These are phyloP conservation scores for Tuber indicum DNA, from an alignment of 495 filamentous ascomycete genomes.

Conservation along the genomic window DNA sequence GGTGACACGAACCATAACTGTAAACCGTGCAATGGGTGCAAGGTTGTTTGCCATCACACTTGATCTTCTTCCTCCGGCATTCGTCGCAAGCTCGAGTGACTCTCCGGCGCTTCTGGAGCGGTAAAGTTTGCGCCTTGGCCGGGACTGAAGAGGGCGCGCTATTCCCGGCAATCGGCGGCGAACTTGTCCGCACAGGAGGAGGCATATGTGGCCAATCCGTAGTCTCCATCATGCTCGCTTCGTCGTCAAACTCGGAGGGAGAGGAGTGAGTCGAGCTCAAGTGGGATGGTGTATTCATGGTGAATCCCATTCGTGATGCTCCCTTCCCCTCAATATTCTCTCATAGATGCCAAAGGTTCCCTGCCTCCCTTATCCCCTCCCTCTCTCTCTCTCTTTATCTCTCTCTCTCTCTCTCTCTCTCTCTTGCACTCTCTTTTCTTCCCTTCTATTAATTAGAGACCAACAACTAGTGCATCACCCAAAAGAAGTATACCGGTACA, in stretches of 20 bases:
- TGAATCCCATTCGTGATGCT: slow-evolving; percentile 1
- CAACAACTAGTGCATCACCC: background rate
- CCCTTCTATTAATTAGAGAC: background rate
- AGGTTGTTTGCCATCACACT: slow-evolving; percentile 95
- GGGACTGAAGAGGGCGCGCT: slow-evolving; percentile 36
- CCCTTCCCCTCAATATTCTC: background rate
- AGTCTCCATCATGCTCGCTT: slow-evolving; percentile 39
- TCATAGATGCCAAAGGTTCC: background rate
- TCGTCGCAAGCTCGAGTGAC: slow-evolving; percentile 94
- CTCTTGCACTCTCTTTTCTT: background rate
- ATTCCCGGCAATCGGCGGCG: slow-evolving; percentile 34
- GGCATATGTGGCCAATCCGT: slow-evolving; percentile 39
- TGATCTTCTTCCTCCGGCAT: slow-evolving; percentile 95
- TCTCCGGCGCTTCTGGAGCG: slow-evolving; percentile 77
- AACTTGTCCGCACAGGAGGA: slow-evolving; percentile 28
- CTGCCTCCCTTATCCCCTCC: slow-evolving; percentile 10
- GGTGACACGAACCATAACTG: slow-evolving; percentile 72
- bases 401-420: slow-evolving; percentile 1
- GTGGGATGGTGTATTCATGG: slow-evolving; percentile 28
- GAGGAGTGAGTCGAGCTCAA: slow-evolving; percentile 41
- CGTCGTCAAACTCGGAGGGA: slow-evolving; percentile 37
- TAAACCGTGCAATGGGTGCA: slow-evolving; percentile 98
- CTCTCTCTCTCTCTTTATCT: slow-evolving; percentile 8
- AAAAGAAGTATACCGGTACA: background rate
- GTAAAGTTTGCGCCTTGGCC: slow-evolving; percentile 46